Conservation (phyloP, 352 stramenopile species). For the Blastocystis sp. region DNA sequence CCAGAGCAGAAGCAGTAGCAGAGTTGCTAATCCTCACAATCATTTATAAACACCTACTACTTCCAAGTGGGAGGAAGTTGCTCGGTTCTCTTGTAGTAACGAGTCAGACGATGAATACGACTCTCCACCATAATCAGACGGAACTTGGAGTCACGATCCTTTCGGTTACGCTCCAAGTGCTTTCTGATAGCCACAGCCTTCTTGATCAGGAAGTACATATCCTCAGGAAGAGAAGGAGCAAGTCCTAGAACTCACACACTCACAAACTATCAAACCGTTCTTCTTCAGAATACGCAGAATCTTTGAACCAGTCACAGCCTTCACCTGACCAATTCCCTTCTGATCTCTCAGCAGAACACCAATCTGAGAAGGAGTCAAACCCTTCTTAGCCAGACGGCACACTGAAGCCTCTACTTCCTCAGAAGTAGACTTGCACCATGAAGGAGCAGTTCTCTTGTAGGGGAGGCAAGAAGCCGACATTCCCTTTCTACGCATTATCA, state of each 20-base stretch:
- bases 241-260: conserved; percentile 48
- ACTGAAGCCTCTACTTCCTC: conserved; percentile 95
- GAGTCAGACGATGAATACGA: conserved; percentile 89
- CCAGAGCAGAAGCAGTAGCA: conserved; percentile 91
- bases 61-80: conserved; percentile 98
- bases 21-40: conserved; percentile 67
- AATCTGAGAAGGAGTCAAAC: conserved; percentile 90
- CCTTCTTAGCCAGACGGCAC: conserved; percentile 99
- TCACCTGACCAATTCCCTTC: conserved; percentile 95
- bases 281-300: conserved; percentile 99
- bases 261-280: conserved; percentile 76
- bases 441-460: conserved; percentile 96
- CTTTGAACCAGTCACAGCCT: conserved; percentile 94
- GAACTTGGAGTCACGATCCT: conserved; percentile 99
- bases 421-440: conserved; percentile 91
- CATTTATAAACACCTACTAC: conserved; percentile 77
- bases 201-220: conserved; percentile 99
- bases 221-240: conserved; percentile 95
- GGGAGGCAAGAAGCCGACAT: conserved; percentile 95
- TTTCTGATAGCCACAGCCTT: conserved; percentile 98
- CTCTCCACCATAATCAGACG: conserved; percentile 99
- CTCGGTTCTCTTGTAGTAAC: conserved; percentile 97
- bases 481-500: conserved; percentile 75
- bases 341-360: conserved; percentile 99
- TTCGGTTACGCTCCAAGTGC: conserved; percentile 96